Conservation (phyloP, 805 yeast genomes). For the Barnettozyma populi region DNA sequence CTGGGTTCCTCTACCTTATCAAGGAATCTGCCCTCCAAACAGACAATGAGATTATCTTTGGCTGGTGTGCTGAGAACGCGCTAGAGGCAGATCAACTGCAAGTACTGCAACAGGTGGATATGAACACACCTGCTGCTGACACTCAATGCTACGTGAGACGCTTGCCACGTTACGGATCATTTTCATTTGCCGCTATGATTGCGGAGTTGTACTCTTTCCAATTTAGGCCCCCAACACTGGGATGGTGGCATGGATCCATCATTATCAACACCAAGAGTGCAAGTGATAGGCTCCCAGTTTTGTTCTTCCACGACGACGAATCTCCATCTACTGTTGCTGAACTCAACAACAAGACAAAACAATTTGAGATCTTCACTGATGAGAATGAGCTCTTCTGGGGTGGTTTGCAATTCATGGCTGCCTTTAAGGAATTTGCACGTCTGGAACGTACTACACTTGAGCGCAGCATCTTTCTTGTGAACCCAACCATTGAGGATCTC, state of each 20-base stretch:
- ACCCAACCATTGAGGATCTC: slow-evolving; percentile 56
- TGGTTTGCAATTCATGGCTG: slow-evolving; percentile 67
- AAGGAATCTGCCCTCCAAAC: slow-evolving; percentile 41
- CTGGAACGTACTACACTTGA: slow-evolving; percentile 69
- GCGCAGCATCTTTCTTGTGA: slow-evolving; percentile 64
- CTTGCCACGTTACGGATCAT: slow-evolving; percentile 48
- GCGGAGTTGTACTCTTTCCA: slow-evolving; percentile 71
- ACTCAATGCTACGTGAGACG: slow-evolving; percentile 35
- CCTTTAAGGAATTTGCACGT: slow-evolving; percentile 48
- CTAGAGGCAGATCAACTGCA: slow-evolving; percentile 41
- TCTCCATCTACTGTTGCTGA: slow-evolving; percentile 66
- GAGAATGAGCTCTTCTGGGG: slow-evolving; percentile 77
- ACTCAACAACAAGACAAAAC: slow-evolving; percentile 51
- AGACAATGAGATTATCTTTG: slow-evolving; percentile 47
- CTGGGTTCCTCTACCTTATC: slow-evolving; percentile 70
- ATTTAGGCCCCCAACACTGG: slow-evolving; percentile 74
- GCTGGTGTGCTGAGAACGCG: slow-evolving; percentile 63
- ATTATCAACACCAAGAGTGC: slow-evolving; percentile 58
- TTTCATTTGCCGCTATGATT: slow-evolving; percentile 62
- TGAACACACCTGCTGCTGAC: slow-evolving; percentile 16
- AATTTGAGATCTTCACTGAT: slow-evolving; percentile 69
- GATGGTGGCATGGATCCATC: slow-evolving; percentile 91
- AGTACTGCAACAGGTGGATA: slow-evolving; percentile 45
- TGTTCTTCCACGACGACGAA: slow-evolving; percentile 91
- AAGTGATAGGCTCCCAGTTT: slow-evolving; percentile 67